Base-by-base conservation (phyloP, 257 asterid species). In the Cordia subcordata region DNA sequence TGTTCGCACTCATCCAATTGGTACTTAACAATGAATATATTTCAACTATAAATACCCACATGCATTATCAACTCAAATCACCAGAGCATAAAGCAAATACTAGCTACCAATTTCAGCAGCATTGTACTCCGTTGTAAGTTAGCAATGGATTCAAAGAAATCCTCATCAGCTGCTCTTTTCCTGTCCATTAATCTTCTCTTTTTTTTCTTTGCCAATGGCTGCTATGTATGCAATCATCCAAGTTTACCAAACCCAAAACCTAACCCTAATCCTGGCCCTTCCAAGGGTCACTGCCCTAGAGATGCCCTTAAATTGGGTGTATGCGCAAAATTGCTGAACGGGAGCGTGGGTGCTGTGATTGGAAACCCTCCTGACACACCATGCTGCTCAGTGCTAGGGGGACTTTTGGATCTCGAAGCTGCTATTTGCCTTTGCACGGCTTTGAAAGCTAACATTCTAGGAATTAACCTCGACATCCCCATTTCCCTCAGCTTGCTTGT, bases 401-500 rank as follows among this genome's bases (percentile, higher is more conserved):
- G 94, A 8, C 71, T 83, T 8, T 38, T 83, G 53, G 94, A 85
- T 68, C 83, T 85, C 33, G 94, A 85, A 66, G 91, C 75, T 23
- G 88, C 88, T 0, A 42, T 79, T 42, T 85, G 94, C 75, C 91
- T 85, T 53, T 85, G 94, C 78, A 85, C 94, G 11, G 94, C 94
- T 10, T 49, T 85, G 71, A 85, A 77, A 49, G 95, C 95, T 3
- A 80, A 81, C 66, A 63, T 85, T 62, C 88, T 85, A 37, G 88
- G 88, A 44, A 85, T 85, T 50, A 81, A 85, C 67, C 20, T 85
- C 10, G 55, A 85, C 68, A 81, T 85, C 57, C 95, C 95, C 23
- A 81, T 85, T 32, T 79, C 95, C 3, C 33, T 85, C 21, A 85
- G 88, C 66, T 60, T 85, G 81, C 80, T 85, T 23, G 39, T 85